Base-by-base conservation (phyloP, 371 early-diverging fungal species). In the Capillidium heterosporum region DNA sequence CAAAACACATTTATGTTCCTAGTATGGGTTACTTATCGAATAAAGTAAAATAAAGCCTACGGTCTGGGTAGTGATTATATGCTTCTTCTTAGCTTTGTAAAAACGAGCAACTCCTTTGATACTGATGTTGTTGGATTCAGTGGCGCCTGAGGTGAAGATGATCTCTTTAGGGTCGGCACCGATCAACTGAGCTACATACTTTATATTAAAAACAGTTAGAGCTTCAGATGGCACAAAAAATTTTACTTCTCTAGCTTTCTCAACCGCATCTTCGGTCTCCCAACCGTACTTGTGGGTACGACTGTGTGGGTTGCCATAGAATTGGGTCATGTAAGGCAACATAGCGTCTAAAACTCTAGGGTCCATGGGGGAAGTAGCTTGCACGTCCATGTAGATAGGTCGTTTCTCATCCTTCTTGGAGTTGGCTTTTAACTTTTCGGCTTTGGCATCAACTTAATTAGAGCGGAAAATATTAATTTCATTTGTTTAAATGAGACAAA, bases 1-100 rank as follows among this genome's bases (percentile, higher is more conserved):
- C 58, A 99, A 75, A 11, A 99, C 94, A 65, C 97, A 97, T 77
- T 99, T 99, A 75, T 99, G 99, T 73, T 99, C 99, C 81, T 81
- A 70, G 35, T 17, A 32, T 56, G 19, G 57, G 41, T 19, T 40
- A 54, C 1, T 32, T 5, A 5, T 24, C 3, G 5, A 40, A 61
- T 29, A 5, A 51, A 23, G 27, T 21, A 10, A 47, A 17, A 17
- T 21, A 35, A 35, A 13, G 59, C 69, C 50, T 72, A 80, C 82
- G 35, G 88, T 97, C 71, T 97, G 96, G 7, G 93, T 82, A 10
- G 99, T 98, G 61, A 99, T 98, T 57, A 99, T 89, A 70, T 99
- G 99, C 60, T 83, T 87, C 76, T 94, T 92, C 59, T 84, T 91
- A 60, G 75, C 77, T 65, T 87, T 89, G 74, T 95, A 90, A 71